A percentile compares a stretch with the other conserved stretches of the same genome.
Evolutionary conservation across 1,284 basidiomycete species (phyloP).

Genomic region (Vanrija sp.): DNA sequence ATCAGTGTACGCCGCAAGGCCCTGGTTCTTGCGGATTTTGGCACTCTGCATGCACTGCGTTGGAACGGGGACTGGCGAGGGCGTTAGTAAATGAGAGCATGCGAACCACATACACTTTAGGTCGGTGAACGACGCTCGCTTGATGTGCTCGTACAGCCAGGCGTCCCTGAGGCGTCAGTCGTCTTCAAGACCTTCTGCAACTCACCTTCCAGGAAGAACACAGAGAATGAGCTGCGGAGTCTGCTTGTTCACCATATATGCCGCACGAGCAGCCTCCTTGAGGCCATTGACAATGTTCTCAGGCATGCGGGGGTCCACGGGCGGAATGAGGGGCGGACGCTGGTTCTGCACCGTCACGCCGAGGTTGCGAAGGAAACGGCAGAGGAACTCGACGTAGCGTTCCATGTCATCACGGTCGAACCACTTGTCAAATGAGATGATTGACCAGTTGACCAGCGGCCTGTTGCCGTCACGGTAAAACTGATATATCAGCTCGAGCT

Average conservation of each 20-base stretch:
- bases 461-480: slow-evolving; percentile 34
- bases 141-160: slow-evolving; percentile 50
- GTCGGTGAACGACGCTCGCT: slow-evolving; percentile 43
- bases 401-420: slow-evolving; percentile 29
- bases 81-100: not conserved
- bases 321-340: slow-evolving; percentile 28
- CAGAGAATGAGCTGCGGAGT: slow-evolving; percentile 45
- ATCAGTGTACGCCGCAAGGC: slow-evolving; percentile 48
- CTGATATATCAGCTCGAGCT: slow-evolving; percentile 19
- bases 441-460: slow-evolving; percentile 43
- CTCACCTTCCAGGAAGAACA: slow-evolving; percentile 42
- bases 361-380: slow-evolving; percentile 17
- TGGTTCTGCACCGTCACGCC: slow-evolving; percentile 33
- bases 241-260: slow-evolving; percentile 30
- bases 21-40: slow-evolving; percentile 42
- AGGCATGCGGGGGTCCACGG: slow-evolving; percentile 25
- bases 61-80: slow-evolving; percentile 32
- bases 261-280: slow-evolving; percentile 31
- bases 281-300: slow-evolving; percentile 16
- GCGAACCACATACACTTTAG: slow-evolving; percentile 26
- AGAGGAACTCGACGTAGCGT: slow-evolving; percentile 28
- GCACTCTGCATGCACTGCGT: slow-evolving; percentile 46
- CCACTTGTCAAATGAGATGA: slow-evolving; percentile 40
- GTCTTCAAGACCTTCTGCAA: not conserved
- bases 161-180: slow-evolving; percentile 25